Percentiles rank a stretch among this genome's conserved stretches.
phyloP scores from a whole-genome alignment of 805 yeast species.

The Scheffersomyces coipomensis region DNA sequence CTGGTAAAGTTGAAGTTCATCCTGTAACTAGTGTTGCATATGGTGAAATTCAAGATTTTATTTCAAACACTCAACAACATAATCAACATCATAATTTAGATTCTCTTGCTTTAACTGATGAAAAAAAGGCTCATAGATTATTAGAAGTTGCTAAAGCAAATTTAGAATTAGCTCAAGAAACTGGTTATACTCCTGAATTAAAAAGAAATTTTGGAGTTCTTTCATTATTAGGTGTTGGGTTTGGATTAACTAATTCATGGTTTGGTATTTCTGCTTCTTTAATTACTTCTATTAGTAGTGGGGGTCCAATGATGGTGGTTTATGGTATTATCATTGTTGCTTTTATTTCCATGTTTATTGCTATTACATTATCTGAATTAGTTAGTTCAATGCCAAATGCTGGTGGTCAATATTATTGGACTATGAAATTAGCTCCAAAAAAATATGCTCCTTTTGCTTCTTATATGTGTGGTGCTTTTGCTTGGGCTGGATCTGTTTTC shows the following conservation, averaged over 20 bases:
- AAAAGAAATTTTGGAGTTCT: slow-evolving; percentile 33
- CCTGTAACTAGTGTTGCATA: not conserved
- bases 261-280: slow-evolving; percentile 57
- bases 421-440: slow-evolving; percentile 52
- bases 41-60: slow-evolving; percentile 1
- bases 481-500: slow-evolving; percentile 61
- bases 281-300: slow-evolving; percentile 53
- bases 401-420: slow-evolving; percentile 63
- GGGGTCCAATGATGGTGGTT: slow-evolving; percentile 57
- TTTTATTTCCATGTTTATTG: slow-evolving; percentile 45
- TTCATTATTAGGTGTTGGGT: slow-evolving; percentile 57
- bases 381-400: slow-evolving; percentile 54
- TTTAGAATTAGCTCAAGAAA: slow-evolving; percentile 24
- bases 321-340: slow-evolving; percentile 57
- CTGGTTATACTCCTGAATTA: slow-evolving; percentile 30
- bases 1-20: not conserved
- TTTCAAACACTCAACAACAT: not conserved
- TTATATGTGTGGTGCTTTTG: slow-evolving; percentile 59
- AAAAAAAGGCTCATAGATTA: slow-evolving; percentile 4
- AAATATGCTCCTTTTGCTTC: slow-evolving; percentile 48
- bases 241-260: slow-evolving; percentile 63
- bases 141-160: slow-evolving; percentile 16
- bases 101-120: slow-evolving; percentile 2
- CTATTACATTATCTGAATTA: slow-evolving; percentile 52
- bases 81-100: not conserved